Percentiles rank a stretch among this genome's conserved stretches.
These are phyloP conservation scores for Purshia tridentata DNA, from an alignment of 306 rosid species.

Conservation along the genomic window DNA sequence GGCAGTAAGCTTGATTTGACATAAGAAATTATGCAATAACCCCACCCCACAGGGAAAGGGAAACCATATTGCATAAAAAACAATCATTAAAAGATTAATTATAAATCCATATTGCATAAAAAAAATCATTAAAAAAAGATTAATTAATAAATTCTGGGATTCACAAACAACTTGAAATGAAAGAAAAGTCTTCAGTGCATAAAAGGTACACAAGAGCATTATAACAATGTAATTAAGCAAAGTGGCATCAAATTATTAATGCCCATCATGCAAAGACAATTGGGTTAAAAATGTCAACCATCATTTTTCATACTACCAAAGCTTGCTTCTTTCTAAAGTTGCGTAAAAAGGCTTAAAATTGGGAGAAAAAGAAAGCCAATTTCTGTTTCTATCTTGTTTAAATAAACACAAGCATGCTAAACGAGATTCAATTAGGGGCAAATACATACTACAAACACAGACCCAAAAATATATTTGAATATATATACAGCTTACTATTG, in stretches of 20 bases:
- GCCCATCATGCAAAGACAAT: background rate
- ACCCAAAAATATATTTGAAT: background rate
- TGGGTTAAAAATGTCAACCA: background rate
- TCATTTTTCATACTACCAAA: background rate
- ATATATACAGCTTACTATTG: background rate
- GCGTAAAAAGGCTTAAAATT: background rate
- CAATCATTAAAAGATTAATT: background rate
- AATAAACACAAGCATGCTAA: background rate
- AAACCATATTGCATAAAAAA: background rate
- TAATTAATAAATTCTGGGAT: background rate
- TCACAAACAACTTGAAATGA: slow-evolving; percentile 1
- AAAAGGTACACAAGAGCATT: background rate
- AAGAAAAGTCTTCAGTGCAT: background rate
- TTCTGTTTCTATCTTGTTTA: background rate
- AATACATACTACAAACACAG: background rate
- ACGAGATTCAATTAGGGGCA: background rate
- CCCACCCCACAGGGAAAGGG: background rate
- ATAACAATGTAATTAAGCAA: background rate
- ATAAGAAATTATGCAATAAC: background rate
- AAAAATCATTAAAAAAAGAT: background rate
- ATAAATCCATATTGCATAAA: background rate
- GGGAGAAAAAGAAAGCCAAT: background rate
- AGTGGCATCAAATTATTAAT: background rate
- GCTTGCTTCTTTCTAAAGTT: background rate
- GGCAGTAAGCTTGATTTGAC: background rate